Evolutionary conservation across 352 stramenopile species (phyloP).

Genomic region (Globisporangium radiosum): DNA sequence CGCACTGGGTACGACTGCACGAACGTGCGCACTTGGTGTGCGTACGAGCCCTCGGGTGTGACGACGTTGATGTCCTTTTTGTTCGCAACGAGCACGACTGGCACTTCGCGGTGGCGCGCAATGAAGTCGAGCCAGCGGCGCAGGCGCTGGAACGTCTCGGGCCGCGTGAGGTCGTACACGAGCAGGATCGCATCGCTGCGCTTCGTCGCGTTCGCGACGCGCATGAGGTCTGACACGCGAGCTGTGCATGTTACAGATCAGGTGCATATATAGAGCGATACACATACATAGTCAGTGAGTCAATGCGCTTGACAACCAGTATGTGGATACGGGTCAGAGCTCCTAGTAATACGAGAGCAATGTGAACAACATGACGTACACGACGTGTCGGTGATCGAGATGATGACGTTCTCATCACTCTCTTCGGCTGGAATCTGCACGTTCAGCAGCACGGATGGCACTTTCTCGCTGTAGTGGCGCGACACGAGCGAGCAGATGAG

Average conservation of each 20-base stretch:
- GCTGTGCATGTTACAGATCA: slow-evolving; percentile 17
- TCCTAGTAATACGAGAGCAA: not conserved
- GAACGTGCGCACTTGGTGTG: slow-evolving; percentile 64
- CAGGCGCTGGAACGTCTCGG: slow-evolving; percentile 80
- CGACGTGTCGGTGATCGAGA: slow-evolving; percentile 87
- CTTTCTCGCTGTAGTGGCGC: slow-evolving; percentile 83
- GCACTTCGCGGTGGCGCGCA: slow-evolving; percentile 80
- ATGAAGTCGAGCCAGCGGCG: slow-evolving; percentile 84
- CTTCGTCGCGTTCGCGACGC: slow-evolving; percentile 79
- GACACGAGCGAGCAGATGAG: slow-evolving; percentile 89
- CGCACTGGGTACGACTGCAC: slow-evolving; percentile 66
- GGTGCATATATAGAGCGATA: not conserved
- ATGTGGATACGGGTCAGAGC: not conserved
- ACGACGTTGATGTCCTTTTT: slow-evolving; percentile 82
- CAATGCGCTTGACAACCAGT: not conserved
- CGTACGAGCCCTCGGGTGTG: slow-evolving; percentile 50
- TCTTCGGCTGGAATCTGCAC: slow-evolving; percentile 86
- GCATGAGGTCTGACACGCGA: slow-evolving; percentile 73
- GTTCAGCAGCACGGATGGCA: slow-evolving; percentile 81
- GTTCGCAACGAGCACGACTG: slow-evolving; percentile 85
- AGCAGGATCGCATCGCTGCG: slow-evolving; percentile 82
- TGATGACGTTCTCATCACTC: slow-evolving; percentile 85
- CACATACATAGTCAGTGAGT: not conserved
- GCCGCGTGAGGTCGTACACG: slow-evolving; percentile 81
- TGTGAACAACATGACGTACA: slow-evolving; percentile 29